Evolutionary conservation across 495 filamentous ascomycete species (phyloP).

Genomic region (Podospora didyma): DNA sequence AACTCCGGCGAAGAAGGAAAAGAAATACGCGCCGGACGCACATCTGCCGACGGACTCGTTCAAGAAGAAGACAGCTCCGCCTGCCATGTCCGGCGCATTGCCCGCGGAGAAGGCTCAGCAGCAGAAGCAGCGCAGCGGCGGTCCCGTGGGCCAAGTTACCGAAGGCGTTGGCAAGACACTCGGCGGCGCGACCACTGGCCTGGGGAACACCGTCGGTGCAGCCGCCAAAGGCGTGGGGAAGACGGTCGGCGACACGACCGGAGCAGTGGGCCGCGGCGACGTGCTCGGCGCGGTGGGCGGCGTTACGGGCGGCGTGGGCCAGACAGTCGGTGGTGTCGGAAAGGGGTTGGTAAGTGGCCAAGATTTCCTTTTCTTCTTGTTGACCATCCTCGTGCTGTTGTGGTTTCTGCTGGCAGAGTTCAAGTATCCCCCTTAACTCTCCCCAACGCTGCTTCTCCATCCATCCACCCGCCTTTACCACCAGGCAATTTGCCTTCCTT

Average conservation of each 20-base stretch:
- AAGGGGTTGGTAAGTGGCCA: conserved; percentile 20
- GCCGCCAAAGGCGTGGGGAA: conserved; percentile 5
- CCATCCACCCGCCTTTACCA: too few relatives aligned
- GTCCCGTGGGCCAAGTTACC: not conserved
- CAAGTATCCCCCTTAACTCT: not conserved
- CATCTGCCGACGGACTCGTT: conserved; percentile 16
- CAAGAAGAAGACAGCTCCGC: not conserved
- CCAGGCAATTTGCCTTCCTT: too few relatives aligned
- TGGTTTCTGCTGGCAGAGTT: not conserved
- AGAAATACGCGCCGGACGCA: conserved; percentile 22
- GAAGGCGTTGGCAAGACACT: not conserved
- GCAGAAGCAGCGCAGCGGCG: not conserved
- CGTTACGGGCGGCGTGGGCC: conserved; percentile 16
- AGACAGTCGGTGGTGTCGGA: conserved; percentile 23
- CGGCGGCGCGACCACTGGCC: conserved; percentile 8
- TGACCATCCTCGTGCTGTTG: not conserved
- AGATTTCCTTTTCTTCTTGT: not conserved
- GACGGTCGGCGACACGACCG: conserved; percentile 20
- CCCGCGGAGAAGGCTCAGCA: too few relatives aligned
- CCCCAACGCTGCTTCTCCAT: too few relatives aligned
- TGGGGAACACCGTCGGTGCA: conserved; percentile 11
- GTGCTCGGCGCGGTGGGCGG: conserved; percentile 21
- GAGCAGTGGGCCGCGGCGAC: conserved; percentile 20
- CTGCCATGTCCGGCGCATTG: not conserved
- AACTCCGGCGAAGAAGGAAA: conserved; percentile 11